Percentiles rank a stretch among this genome's conserved stretches.
These are phyloP conservation scores for Xylariaceae sp. DNA, from an alignment of 2,329 filamentous ascomycete genomes.

Conservation along the genomic window DNA sequence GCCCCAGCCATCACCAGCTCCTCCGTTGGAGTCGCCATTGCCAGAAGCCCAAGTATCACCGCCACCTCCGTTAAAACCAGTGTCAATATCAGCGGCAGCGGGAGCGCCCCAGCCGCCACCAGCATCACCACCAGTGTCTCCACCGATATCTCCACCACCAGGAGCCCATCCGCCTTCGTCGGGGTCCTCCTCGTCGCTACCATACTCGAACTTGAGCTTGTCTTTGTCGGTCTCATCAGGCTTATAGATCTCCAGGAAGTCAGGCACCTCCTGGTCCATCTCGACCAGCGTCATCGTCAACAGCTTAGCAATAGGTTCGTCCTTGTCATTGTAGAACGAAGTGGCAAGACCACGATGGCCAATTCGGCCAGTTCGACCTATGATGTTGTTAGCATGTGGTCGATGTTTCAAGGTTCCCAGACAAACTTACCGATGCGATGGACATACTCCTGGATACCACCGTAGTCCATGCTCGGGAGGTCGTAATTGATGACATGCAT, in stretches of 20 bases:
- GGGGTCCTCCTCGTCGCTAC: conserved; percentile 43
- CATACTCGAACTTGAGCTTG: conserved; percentile 51
- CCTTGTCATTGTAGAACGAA: conserved; percentile 79
- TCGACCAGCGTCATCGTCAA: conserved; percentile 81
- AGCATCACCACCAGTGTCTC: not conserved
- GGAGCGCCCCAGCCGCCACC: not conserved
- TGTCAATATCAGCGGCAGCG: too few species aligned
- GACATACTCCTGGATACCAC: conserved; percentile 90
- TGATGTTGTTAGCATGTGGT: conserved; percentile 7
- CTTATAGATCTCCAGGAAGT: conserved; percentile 67
- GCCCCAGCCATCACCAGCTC: too few species aligned
- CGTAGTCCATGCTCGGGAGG: conserved; percentile 66
- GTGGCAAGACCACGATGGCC: conserved; percentile 82
- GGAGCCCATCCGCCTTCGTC: conserved; percentile 11
- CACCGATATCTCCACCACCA: not conserved
- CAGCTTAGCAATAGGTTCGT: conserved; percentile 67
- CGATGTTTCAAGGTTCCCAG: not conserved
- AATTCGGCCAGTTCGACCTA: conserved; percentile 89
- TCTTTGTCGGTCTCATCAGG: conserved; percentile 49
- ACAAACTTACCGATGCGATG: conserved; percentile 79
- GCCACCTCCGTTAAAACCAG: too few species aligned
- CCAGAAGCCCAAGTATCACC: too few species aligned
- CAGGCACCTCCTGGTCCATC: conserved; percentile 71
- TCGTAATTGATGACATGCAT: conserved; percentile 94
- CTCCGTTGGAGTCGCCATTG: too few species aligned